phyloP scores from a whole-genome alignment of 768 basidiomycete species.

The Kwoniella dendrophila region DNA sequence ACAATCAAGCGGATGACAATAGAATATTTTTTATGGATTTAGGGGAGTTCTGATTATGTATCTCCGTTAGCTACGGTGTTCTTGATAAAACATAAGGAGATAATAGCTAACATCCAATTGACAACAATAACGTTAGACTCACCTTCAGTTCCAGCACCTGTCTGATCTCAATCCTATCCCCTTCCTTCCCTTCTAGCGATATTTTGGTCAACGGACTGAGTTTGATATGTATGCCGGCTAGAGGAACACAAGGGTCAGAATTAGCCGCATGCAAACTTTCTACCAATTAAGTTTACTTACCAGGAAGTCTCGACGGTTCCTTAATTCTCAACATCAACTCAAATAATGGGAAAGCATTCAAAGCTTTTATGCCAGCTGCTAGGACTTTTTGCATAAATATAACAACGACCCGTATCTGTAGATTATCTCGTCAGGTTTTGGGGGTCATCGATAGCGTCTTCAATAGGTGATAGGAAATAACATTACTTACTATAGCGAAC shows the following conservation, averaged over 20 bases:
- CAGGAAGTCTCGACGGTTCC: constrained; percentile 79
- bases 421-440: neutral
- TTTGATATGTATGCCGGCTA: constrained; percentile 19
- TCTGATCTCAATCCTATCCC: neutral
- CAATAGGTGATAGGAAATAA: neutral
- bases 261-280: neutral
- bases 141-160: constrained; percentile 21
- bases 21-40: constrained; percentile 12
- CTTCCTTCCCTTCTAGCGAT: neutral
- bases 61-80: neutral
- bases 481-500: constrained; percentile 72
- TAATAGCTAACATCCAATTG: neutral
- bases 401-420: constrained; percentile 63
- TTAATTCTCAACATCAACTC: constrained; percentile 79
- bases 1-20: neutral
- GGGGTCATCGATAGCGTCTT: neutral
- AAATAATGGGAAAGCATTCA: constrained; percentile 93
- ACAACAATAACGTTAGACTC: constrained; percentile 1
- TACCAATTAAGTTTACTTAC: constrained; percentile 58
- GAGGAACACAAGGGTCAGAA: neutral
- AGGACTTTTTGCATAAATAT: constrained; percentile 67
- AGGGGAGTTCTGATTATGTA: constrained; percentile 10
- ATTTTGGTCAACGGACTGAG: neutral
- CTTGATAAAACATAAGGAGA: neutral
- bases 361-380: constrained; percentile 70